Evolutionary conservation across 768 basidiomycete species (phyloP).

Genomic region (Daedaleopsis nitida): DNA sequence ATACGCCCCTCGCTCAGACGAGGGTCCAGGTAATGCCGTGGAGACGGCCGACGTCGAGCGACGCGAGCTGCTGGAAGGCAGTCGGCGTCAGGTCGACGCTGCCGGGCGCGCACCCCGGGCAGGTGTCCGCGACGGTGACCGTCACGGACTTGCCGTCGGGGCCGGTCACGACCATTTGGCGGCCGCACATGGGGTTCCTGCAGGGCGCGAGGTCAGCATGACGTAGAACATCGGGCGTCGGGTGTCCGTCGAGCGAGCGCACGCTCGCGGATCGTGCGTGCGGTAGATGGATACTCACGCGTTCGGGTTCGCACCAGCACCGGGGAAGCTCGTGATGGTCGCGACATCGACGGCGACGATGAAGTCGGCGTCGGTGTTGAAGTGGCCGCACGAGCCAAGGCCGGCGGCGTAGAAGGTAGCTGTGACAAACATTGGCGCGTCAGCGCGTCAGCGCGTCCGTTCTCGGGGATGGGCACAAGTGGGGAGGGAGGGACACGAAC

Average conservation of each 20-base stretch:
- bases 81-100: slow-evolving; percentile 32
- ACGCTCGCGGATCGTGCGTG: not conserved
- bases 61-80: slow-evolving; percentile 31
- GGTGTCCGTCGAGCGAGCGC: not conserved
- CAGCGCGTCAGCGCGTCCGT: not conserved
- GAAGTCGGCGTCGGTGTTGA: slow-evolving; percentile 30
- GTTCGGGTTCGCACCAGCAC: slow-evolving; percentile 23
- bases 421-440: not conserved
- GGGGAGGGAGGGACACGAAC: not conserved
- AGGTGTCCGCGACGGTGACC: slow-evolving; percentile 34
- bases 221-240: too few relatives aligned
- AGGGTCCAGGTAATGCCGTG: slow-evolving; percentile 29
- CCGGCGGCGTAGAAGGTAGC: slow-evolving; percentile 38
- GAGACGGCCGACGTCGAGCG: slow-evolving; percentile 27
- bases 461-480: not conserved
- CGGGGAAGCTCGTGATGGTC: slow-evolving; percentile 38
- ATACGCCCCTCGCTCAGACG: slow-evolving; percentile 14
- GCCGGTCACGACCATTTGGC: slow-evolving; percentile 26
- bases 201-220: slow-evolving; percentile 3
- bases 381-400: slow-evolving; percentile 45
- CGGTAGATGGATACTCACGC: not conserved
- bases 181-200: slow-evolving; percentile 38
- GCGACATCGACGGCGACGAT: slow-evolving; percentile 39
- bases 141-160: slow-evolving; percentile 28
- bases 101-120: slow-evolving; percentile 30